phyloP scores from a whole-genome alignment of 306 rosid genomes.

The Luffa aegyptiaca region DNA sequence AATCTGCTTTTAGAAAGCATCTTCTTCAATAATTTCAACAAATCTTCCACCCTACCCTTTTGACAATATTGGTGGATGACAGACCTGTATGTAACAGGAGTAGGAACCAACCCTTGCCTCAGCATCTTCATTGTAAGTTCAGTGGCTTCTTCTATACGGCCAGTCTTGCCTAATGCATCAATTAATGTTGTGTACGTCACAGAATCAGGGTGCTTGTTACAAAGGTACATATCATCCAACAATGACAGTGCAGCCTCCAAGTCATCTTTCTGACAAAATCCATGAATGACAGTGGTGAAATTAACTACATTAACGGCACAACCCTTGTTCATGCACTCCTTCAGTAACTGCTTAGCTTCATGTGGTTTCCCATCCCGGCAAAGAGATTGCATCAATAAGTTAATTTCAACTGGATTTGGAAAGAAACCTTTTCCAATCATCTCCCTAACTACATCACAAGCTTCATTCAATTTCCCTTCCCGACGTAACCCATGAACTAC shows the following conservation, averaged over 20 bases:
- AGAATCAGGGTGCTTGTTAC: slow-evolving; percentile 73
- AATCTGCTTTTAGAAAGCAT: slow-evolving; percentile 49
- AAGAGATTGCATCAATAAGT: slow-evolving; percentile 57
- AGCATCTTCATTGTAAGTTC: slow-evolving; percentile 59
- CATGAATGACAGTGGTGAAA: slow-evolving; percentile 75
- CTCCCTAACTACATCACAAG: slow-evolving; percentile 55
- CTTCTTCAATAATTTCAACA: slow-evolving; percentile 52
- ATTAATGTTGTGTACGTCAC: slow-evolving; percentile 69
- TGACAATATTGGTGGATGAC: slow-evolving; percentile 68
- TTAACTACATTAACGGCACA: slow-evolving; percentile 75
- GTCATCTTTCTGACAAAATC: slow-evolving; percentile 64
- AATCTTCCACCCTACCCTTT: slow-evolving; percentile 53
- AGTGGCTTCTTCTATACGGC: slow-evolving; percentile 63
- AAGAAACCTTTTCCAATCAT: slow-evolving; percentile 60
- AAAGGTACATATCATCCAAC: slow-evolving; percentile 80
- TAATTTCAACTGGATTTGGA: slow-evolving; percentile 77
- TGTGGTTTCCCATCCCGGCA: slow-evolving; percentile 45
- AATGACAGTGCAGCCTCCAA: slow-evolving; percentile 65
- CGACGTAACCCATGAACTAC: slow-evolving; percentile 75
- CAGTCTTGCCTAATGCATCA: slow-evolving; percentile 62
- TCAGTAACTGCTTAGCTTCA: slow-evolving; percentile 65
- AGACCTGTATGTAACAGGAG: slow-evolving; percentile 74
- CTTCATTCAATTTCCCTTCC: slow-evolving; percentile 73
- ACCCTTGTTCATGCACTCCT: slow-evolving; percentile 61
- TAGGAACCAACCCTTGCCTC: slow-evolving; percentile 56